A percentile compares a stretch with the other conserved stretches of the same genome.
These are phyloP conservation scores for Alternaria postmessia DNA, from an alignment of 2,329 filamentous ascomycete species.

Conservation along the genomic window DNA sequence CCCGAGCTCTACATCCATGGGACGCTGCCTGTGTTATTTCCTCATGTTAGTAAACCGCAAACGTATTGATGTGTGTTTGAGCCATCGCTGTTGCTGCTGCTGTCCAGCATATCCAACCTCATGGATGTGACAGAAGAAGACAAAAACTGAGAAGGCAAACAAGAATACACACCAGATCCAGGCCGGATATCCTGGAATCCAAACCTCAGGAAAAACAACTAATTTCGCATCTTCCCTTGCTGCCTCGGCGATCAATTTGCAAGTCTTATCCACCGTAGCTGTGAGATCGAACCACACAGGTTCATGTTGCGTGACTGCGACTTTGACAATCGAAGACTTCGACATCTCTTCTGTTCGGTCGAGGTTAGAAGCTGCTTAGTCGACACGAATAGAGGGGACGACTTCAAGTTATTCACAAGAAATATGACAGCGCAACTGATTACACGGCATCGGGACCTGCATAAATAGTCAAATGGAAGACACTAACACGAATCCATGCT, in stretches of 20 bases:
- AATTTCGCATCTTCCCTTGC: conserved; percentile 62
- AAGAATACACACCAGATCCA: conserved; percentile 44
- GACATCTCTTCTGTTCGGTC: not conserved
- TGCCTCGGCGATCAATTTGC: conserved; percentile 64
- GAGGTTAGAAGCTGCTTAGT: not conserved
- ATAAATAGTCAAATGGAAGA: not conserved
- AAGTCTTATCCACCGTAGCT: conserved; percentile 64
- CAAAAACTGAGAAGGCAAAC: not conserved
- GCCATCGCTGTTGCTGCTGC: not conserved
- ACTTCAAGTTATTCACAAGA: not conserved
- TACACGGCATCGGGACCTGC: not conserved
- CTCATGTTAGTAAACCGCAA: not conserved
- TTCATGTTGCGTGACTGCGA: conserved; percentile 66
- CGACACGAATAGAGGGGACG: not conserved
- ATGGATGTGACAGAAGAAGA: not conserved
- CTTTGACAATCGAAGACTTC: conserved; percentile 20
- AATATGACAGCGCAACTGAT: not conserved
- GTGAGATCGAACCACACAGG: conserved; percentile 68
- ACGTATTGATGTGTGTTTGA: conserved; percentile 32
- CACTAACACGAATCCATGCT: not conserved
- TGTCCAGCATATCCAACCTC: not conserved
- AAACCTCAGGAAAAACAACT: conserved; percentile 59
- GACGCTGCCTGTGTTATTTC: conserved; percentile 44
- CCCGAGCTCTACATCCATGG: conserved; percentile 52
- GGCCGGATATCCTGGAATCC: conserved; percentile 56